A percentile compares a stretch with the other conserved stretches of the same genome.
These are phyloP conservation scores for Chrysoporthe austroafricana DNA, from an alignment of 2,329 filamentous ascomycete species.

Conservation along the genomic window DNA sequence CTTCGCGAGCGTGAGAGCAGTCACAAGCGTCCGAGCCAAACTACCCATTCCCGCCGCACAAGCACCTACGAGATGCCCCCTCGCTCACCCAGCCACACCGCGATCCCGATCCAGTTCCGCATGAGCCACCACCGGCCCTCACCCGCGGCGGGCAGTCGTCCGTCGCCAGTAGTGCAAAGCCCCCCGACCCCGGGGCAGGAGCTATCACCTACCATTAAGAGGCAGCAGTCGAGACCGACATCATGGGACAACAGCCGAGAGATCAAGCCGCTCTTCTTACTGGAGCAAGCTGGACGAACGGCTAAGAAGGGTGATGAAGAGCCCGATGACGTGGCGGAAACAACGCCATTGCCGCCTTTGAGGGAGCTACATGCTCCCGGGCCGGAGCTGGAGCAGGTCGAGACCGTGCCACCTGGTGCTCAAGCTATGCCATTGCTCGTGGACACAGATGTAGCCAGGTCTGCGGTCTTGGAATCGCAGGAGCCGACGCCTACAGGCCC, in stretches of 20 bases:
- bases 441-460: constrained; percentile 42
- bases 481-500: constrained; percentile 64
- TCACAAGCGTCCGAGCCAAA: constrained; percentile 20
- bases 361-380: constrained; percentile 42
- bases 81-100: constrained; percentile 60
- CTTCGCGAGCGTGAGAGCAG: constrained; percentile 42
- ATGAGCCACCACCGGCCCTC: constrained; percentile 47
- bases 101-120: constrained; percentile 61
- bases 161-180: constrained; percentile 34
- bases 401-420: constrained; percentile 29
- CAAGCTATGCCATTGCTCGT: constrained; percentile 40
- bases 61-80: constrained; percentile 52
- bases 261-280: constrained; percentile 80
- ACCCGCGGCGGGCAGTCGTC: constrained; percentile 46
- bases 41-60: constrained; percentile 51
- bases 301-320: constrained; percentile 28
- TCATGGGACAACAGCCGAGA: constrained; percentile 70
- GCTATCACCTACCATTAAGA: constrained; percentile 10
- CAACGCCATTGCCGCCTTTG: constrained; percentile 47
- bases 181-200: constrained; percentile 29
- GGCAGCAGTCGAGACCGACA: constrained; percentile 49
- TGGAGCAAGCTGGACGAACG: constrained; percentile 61
- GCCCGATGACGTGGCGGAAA: constrained; percentile 47
- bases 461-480: constrained; percentile 62
- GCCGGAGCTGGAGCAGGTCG: constrained; percentile 36